These are phyloP conservation scores for Paraphoma sp. DNA, from an alignment of 2,329 filamentous ascomycete species.

Conservation along the genomic window DNA sequence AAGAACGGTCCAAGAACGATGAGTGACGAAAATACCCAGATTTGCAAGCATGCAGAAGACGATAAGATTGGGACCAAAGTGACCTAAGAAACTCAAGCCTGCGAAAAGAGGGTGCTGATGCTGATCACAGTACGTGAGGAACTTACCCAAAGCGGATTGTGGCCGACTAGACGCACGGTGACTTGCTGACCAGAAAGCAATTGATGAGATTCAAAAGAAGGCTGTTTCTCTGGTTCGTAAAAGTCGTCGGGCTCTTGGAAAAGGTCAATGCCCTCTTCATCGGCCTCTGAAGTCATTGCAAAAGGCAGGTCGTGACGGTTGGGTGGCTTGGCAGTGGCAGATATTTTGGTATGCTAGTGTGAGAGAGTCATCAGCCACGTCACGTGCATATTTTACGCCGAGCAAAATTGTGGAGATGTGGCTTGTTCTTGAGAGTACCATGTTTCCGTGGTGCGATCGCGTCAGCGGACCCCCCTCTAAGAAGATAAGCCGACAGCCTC, in stretches of 20 bases:
- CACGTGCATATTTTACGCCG: background rate
- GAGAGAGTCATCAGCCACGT: constrained; percentile 18
- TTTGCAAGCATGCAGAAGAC: background rate
- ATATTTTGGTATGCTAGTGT: constrained; percentile 21
- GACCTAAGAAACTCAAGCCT: no score
- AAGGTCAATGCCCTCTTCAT: constrained; percentile 57
- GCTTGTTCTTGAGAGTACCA: background rate
- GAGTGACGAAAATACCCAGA: background rate
- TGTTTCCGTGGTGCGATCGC: background rate
- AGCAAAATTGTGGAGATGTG: background rate
- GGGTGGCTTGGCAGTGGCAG: constrained; percentile 21
- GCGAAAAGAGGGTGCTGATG: no score
- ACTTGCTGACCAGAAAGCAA: constrained; percentile 71
- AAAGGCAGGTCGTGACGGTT: constrained; percentile 16
- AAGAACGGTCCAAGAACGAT: background rate
- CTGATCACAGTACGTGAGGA: no score
- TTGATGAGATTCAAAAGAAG: constrained; percentile 75
- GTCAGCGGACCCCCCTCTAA: background rate
- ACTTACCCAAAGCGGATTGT: constrained; percentile 82
- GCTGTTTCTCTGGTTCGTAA: constrained; percentile 77
- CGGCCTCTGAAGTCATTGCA: constrained; percentile 37
- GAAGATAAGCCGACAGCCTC: background rate
- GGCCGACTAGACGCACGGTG: constrained; percentile 79
- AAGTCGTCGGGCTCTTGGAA: constrained; percentile 84
- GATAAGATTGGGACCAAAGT: no score